Evolutionary conservation across 169 alveolate genomes (phyloP).

Genomic region (Besnoitia besnoiti): DNA sequence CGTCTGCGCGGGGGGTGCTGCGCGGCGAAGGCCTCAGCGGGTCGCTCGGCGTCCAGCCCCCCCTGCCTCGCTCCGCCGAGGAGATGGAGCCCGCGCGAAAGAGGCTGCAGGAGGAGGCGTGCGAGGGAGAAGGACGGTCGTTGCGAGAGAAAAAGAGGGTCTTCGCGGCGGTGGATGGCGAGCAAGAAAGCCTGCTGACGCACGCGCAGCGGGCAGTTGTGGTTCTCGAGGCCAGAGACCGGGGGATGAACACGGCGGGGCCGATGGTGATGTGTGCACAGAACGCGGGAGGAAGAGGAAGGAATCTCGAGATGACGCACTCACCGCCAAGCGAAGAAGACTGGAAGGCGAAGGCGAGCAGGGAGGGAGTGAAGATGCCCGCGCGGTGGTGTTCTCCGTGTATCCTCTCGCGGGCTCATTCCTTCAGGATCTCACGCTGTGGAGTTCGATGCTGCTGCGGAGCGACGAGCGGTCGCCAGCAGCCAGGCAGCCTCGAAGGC

Average conservation of each 20-base stretch:
- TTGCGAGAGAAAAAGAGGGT: too few species aligned
- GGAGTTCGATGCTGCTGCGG: background rate
- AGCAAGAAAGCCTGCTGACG: too few species aligned
- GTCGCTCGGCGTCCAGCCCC: too few species aligned
- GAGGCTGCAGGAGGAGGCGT: too few species aligned
- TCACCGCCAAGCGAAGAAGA: background rate
- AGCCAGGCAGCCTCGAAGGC: background rate
- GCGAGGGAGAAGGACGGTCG: too few species aligned
- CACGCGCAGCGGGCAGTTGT: too few species aligned
- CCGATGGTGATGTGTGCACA: background rate
- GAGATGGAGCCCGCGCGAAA: too few species aligned
- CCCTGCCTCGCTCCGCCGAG: too few species aligned
- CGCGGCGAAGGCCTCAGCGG: too few species aligned
- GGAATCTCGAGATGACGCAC: background rate
- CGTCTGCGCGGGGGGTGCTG: too few species aligned
- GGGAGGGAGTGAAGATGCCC: too few species aligned
- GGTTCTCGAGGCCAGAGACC: background rate
- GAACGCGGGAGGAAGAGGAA: background rate
- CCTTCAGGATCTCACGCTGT: background rate
- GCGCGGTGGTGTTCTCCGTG: background rate
- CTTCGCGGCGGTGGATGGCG: too few species aligned
- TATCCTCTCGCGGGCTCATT: background rate
- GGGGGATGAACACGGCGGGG: background rate
- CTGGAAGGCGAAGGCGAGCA: background rate
- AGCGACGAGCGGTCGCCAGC: background rate